These are phyloP conservation scores for Acaromyces ingoldii DNA, from an alignment of 1,284 basidiomycete species.

Conservation along the genomic window DNA sequence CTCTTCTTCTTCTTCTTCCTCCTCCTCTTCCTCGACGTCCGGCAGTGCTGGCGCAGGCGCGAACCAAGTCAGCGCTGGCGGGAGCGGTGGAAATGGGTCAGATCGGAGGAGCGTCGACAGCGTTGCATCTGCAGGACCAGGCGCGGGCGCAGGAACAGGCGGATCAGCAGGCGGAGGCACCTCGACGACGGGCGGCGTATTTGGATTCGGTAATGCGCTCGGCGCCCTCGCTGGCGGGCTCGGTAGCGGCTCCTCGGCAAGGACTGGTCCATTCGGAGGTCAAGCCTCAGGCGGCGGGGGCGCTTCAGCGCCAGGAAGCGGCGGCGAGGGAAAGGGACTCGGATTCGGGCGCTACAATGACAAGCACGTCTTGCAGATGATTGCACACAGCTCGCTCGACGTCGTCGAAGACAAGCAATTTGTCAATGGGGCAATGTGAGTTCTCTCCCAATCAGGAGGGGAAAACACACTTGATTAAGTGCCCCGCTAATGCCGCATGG, in stretches of 20 bases:
- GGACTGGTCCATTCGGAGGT: too few species aligned
- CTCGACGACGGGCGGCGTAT: constrained; percentile 6
- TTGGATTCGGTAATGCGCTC: constrained; percentile 12
- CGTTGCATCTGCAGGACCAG: background rate
- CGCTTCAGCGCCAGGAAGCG: background rate
- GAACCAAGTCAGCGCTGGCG: background rate
- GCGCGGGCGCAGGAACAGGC: background rate
- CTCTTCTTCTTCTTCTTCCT: constrained; percentile 9
- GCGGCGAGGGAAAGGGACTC: constrained; percentile 20
- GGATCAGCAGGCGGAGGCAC: too few species aligned
- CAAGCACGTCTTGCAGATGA: constrained; percentile 40
- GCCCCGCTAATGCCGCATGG: background rate
- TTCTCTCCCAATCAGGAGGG: background rate
- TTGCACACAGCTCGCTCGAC: constrained; percentile 47
- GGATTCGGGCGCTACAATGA: constrained; percentile 23
- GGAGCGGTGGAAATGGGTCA: background rate
- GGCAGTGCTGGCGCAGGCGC: background rate
- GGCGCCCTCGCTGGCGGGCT: constrained; percentile 10
- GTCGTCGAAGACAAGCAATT: constrained; percentile 42
- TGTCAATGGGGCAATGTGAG: constrained; percentile 32
- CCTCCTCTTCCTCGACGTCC: background rate
- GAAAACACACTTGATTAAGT: background rate
- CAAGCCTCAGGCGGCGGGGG: background rate
- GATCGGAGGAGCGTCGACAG: background rate
- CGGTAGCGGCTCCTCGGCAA: constrained; percentile 2